phyloP scores from a whole-genome alignment of 2,329 filamentous ascomycete species.

The Trichoderma sp. region DNA sequence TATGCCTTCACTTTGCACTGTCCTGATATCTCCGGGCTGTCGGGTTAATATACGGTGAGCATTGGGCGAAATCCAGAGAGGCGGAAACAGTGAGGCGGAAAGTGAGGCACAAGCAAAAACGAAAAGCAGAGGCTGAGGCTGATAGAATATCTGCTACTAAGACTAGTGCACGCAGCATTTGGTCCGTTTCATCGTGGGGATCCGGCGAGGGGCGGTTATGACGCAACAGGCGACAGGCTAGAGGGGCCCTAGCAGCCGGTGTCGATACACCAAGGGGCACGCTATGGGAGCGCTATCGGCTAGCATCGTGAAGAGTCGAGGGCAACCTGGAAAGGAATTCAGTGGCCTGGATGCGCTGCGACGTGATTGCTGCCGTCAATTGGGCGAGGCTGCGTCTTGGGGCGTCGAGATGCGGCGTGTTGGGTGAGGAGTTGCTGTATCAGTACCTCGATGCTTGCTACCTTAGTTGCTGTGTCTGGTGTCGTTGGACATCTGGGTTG shows the following conservation, averaged over 20 bases:
- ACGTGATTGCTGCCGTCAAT: not conserved
- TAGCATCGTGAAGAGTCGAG: not conserved
- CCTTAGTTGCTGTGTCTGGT: no score
- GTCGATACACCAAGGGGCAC: slow-evolving; percentile 13
- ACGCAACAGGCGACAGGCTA: slow-evolving; percentile 18
- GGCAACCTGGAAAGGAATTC: not conserved
- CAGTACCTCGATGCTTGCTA: not conserved
- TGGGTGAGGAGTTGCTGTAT: no score
- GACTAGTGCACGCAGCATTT: not conserved
- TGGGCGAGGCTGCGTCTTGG: not conserved
- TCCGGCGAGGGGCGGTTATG: slow-evolving; percentile 22
- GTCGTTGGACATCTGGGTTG: not conserved
- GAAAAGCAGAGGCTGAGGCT: slow-evolving; percentile 4
- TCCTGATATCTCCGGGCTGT: not conserved
- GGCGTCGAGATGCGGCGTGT: not conserved
- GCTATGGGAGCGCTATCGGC: slow-evolving; percentile 1
- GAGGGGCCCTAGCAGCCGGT: slow-evolving; percentile 3
- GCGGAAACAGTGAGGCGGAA: not conserved
- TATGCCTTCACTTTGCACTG: not conserved
- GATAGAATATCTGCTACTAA: slow-evolving; percentile 5
- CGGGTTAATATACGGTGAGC: not conserved
- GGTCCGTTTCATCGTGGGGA: slow-evolving; percentile 14
- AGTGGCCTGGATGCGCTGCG: no score
- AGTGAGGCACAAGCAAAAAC: not conserved
- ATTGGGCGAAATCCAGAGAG: not conserved